Conservation (phyloP, 805 yeast species). For the Candida morakotiae region DNA sequence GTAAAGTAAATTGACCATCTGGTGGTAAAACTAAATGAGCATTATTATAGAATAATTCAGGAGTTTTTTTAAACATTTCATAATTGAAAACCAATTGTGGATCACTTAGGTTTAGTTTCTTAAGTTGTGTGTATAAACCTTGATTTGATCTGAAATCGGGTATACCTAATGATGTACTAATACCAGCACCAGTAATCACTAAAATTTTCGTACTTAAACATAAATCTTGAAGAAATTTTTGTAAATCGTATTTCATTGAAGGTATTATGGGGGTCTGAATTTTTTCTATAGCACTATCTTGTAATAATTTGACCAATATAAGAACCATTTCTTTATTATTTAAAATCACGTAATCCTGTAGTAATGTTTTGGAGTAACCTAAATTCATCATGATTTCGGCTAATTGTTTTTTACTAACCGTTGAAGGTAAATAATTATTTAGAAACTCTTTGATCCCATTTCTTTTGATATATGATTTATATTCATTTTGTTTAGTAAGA, state of each 20-base stretch:
- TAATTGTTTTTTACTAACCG: constrained; percentile 12
- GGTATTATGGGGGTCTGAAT: neutral
- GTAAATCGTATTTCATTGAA: constrained; percentile 9
- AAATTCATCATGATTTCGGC: constrained; percentile 13
- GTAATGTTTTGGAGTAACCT: constrained; percentile 11
- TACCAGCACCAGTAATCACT: constrained; percentile 44
- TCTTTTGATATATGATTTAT: constrained; percentile 10
- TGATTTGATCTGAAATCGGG: constrained; percentile 46
- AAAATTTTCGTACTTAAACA: constrained; percentile 33
- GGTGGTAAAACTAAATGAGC: constrained; percentile 45
- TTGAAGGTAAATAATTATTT: constrained; percentile 11
- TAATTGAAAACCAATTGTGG: constrained; percentile 46
- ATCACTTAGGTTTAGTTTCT: constrained; percentile 41
- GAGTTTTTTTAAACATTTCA: constrained; percentile 32
- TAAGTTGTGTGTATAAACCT: constrained; percentile 58
- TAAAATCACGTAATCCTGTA: constrained; percentile 7
- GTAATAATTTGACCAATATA: constrained; percentile 10
- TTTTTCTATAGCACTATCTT: neutral
- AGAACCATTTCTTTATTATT: constrained; percentile 9
- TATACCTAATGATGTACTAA: constrained; percentile 41
- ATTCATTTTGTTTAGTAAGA: constrained; percentile 6
- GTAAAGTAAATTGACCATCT: constrained; percentile 28
- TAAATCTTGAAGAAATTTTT: constrained; percentile 9
- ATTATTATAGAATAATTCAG: constrained; percentile 36
- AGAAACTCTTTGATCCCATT: constrained; percentile 15